These are phyloP conservation scores for Phoma sp. DNA, from an alignment of 2,329 filamentous ascomycete species.

Conservation along the genomic window DNA sequence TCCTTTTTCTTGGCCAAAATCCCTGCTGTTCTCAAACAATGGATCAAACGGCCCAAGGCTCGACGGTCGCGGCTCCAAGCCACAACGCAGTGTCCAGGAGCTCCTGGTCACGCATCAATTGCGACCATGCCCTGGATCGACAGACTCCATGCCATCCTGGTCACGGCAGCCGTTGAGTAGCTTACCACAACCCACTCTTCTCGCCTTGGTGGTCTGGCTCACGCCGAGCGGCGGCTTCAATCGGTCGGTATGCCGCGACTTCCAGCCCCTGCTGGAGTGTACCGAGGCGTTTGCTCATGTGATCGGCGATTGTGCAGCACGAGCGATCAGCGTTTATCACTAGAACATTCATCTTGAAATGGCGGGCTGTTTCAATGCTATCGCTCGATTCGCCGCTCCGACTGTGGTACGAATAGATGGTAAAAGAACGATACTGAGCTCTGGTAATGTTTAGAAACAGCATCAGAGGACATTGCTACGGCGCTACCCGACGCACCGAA, in stretches of 20 bases:
- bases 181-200: conserved; percentile 3
- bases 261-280: not conserved
- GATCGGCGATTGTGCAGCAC: not conserved
- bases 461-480: not conserved
- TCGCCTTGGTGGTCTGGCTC: conserved; percentile 1
- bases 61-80: conserved; percentile 15
- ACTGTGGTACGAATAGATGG: not conserved
- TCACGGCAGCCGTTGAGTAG: conserved; percentile 1
- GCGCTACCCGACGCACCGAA: not conserved
- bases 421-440: not conserved
- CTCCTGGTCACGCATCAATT: conserved; percentile 17
- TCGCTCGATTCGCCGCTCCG: not conserved
- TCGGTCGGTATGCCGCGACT: not conserved
- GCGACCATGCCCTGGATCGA: conserved; percentile 12
- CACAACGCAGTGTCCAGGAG: conserved; percentile 7
- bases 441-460: not conserved
- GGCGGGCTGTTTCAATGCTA: not conserved
- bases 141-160: conserved; percentile 14
- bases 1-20: not conserved
- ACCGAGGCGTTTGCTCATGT: not conserved
- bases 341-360: not conserved
- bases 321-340: not conserved
- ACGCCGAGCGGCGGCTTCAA: conserved; percentile 4
- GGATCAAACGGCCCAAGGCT: conserved; percentile 9
- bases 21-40: conserved; percentile 1